Percentiles rank a stretch among this genome's conserved stretches.
Evolutionary conservation across 2,329 filamentous ascomycete genomes (phyloP).

Genomic region (Ilyonectria robusta): DNA sequence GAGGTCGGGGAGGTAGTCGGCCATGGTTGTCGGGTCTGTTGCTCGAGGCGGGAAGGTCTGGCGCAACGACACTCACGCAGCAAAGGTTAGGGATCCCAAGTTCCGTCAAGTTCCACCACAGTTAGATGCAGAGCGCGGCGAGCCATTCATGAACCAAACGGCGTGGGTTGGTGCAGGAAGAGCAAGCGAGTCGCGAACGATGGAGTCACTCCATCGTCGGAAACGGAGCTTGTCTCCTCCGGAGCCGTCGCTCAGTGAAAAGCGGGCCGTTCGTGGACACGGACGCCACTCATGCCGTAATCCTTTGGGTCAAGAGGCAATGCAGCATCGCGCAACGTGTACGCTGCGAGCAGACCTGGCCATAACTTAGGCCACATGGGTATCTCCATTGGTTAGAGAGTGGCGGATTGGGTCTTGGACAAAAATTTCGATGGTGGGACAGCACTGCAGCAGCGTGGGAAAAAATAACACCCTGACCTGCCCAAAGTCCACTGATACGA

Average conservation of each 20-base stretch:
- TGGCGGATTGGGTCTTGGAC: no score
- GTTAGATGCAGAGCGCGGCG: not conserved
- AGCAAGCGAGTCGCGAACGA: not conserved
- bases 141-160: conserved; percentile 1
- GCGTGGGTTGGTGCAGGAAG: not conserved
- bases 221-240: conserved; percentile 8
- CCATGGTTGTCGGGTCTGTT: conserved; percentile 42
- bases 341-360: no score
- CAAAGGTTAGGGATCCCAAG: not conserved
- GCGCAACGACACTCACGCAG: not conserved
- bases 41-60: not conserved
- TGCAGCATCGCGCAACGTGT: no score
- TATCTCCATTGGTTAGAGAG: no score
- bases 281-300: not conserved
- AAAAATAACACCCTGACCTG: no score
- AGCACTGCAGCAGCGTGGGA: no score
- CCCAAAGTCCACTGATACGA: no score
- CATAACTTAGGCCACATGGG: no score
- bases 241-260: conserved; percentile 5
- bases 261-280: not conserved
- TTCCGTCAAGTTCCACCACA: conserved; percentile 12
- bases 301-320: no score
- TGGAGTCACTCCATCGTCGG: conserved; percentile 5
- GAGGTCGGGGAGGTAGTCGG: conserved; percentile 42
- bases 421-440: no score